These are phyloP conservation scores for Pseudocercospora pini-densiflorae DNA, from an alignment of 2,329 filamentous ascomycete species.

Conservation along the genomic window DNA sequence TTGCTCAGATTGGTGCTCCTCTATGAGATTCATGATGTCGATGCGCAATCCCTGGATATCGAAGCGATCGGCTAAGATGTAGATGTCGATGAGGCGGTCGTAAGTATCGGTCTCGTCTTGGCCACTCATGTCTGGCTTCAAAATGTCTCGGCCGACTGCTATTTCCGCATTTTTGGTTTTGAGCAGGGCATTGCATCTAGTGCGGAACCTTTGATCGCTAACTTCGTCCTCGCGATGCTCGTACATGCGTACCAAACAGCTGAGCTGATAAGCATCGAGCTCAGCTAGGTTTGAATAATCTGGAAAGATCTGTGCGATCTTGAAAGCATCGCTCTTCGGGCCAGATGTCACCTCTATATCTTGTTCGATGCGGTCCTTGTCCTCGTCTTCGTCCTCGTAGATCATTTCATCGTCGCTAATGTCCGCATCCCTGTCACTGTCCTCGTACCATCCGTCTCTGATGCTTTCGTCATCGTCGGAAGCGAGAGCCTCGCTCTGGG, in stretches of 20 bases:
- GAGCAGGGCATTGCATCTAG: background rate
- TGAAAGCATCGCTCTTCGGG: background rate
- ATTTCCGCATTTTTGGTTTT: background rate
- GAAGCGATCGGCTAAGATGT: slow-evolving; percentile 17
- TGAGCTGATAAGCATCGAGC: slow-evolving; percentile 15
- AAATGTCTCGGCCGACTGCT: background rate
- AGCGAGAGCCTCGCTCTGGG: no score
- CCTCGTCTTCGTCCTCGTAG: background rate
- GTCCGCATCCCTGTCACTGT: background rate
- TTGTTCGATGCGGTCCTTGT: background rate
- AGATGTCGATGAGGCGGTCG: slow-evolving; percentile 4
- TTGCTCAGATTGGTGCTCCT: background rate
- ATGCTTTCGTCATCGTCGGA: background rate
- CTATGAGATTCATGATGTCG: background rate
- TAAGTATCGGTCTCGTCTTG: background rate
- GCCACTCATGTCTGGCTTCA: background rate
- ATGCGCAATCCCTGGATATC: background rate
- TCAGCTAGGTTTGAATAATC: background rate
- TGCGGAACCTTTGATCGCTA: background rate
- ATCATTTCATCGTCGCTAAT: background rate
- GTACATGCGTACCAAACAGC: background rate
- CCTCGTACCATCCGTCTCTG: background rate
- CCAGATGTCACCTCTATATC: background rate
- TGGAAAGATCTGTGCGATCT: background rate
- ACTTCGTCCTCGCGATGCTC: background rate